These are phyloP conservation scores for Aspergillus ruber DNA, from an alignment of 2,329 filamentous ascomycete genomes.

Conservation along the genomic window DNA sequence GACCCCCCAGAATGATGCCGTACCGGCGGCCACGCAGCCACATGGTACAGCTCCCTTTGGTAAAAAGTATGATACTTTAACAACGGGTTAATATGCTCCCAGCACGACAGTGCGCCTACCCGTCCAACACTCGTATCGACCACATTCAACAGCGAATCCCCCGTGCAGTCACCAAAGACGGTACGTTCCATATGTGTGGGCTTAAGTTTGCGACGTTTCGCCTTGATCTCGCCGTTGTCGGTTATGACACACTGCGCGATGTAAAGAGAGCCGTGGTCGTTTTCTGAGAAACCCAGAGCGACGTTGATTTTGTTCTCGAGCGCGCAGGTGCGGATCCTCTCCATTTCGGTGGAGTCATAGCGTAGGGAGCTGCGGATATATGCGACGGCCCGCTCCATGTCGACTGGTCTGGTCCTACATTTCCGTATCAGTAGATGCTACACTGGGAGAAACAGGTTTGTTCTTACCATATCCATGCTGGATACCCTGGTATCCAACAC, in stretches of 20 bases:
- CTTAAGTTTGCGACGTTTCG: conserved; percentile 46
- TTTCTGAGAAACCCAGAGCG: conserved; percentile 41
- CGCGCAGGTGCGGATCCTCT: conserved; percentile 27
- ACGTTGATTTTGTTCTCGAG: conserved; percentile 37
- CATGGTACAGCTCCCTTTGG: conserved; percentile 43
- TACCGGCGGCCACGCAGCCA: conserved; percentile 43
- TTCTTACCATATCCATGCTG: conserved; percentile 41
- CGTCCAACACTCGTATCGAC: conserved; percentile 26
- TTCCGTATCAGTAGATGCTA: no score
- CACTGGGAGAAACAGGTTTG: no score
- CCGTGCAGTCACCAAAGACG: conserved; percentile 44
- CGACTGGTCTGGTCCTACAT: conserved; percentile 26
- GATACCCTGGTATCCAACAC: conserved; percentile 52
- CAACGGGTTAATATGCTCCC: conserved; percentile 48
- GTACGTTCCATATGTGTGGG: conserved; percentile 50
- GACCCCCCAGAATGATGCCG: conserved; percentile 10
- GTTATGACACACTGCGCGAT: conserved; percentile 44
- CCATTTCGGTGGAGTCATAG: conserved; percentile 31
- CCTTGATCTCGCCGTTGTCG: conserved; percentile 33
- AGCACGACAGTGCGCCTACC: conserved; percentile 45
- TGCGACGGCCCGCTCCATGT: conserved; percentile 20
- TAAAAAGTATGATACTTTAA: conserved; percentile 43
- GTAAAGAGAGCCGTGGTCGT: conserved; percentile 34
- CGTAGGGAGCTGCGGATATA: conserved; percentile 31
- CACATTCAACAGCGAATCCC: conserved; percentile 36